A percentile compares a stretch with the other conserved stretches of the same genome.
phyloP scores from a whole-genome alignment of 2,329 filamentous ascomycete species.

The Neopestalotiopsis sp. region DNA sequence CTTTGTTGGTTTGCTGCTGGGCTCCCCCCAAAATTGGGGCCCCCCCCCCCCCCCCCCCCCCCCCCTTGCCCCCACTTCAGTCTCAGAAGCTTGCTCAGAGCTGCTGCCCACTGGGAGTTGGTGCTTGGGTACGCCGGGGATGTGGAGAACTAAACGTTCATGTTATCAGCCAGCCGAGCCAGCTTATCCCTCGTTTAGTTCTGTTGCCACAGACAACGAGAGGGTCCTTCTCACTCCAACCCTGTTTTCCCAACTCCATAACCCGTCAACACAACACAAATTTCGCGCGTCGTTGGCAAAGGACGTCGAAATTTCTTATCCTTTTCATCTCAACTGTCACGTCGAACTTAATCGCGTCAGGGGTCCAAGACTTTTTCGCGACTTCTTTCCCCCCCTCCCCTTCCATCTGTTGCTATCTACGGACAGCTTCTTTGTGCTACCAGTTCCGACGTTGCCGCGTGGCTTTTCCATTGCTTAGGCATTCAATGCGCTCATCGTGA shows the following conservation, averaged over 20 bases:
- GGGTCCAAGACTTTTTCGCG: not conserved
- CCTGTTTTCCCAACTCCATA: constrained; percentile 10
- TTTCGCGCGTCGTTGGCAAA: not conserved
- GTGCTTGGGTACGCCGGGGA: not conserved
- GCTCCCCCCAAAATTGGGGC: no score
- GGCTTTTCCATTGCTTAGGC: not conserved
- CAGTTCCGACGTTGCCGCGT: not conserved
- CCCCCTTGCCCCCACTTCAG: no score
- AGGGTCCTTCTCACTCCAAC: not conserved
- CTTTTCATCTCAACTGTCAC: not conserved
- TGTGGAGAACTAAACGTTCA: constrained; percentile 4
- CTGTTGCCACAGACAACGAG: constrained; percentile 17
- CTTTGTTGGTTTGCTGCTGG: no score
- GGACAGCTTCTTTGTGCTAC: not conserved
- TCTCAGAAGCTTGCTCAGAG: no score
- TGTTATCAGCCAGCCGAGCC: not conserved
- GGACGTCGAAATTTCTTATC: not conserved
- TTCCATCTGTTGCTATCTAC: not conserved
- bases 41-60: no score
- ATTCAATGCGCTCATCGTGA: not conserved
- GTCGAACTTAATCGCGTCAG: not conserved
- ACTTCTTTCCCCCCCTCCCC: not conserved
- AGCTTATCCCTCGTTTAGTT: not conserved
- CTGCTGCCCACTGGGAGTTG: not conserved
- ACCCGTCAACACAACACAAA: constrained; percentile 8